Percentiles rank a stretch among this genome's conserved stretches.
Conservation (phyloP, 768 basidiomycete genomes). For the Rhizopogon vesiculosus region DNA sequence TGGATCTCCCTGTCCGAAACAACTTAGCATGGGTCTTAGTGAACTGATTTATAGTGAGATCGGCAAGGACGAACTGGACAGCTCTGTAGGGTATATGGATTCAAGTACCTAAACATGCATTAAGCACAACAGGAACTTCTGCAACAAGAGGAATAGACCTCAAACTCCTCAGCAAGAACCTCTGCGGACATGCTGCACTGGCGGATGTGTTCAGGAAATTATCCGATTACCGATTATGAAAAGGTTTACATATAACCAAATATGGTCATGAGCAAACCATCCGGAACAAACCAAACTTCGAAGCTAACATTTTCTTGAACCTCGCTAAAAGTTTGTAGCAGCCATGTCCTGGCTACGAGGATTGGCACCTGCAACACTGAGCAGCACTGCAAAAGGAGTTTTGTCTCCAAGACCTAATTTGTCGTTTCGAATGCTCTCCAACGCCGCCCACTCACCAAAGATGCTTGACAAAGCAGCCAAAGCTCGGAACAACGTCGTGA, state of each 20-base stretch:
- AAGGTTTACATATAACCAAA: background rate
- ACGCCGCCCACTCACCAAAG: background rate
- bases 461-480: background rate
- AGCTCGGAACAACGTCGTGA: background rate
- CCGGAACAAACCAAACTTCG: background rate
- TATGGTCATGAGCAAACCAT: background rate
- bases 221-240: constrained; percentile 8
- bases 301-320: background rate
- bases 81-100: constrained; percentile 93
- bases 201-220: background rate
- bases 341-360: constrained; percentile 1
- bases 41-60: constrained; percentile 23
- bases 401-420: background rate
- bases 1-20: constrained; percentile 75
- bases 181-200: constrained; percentile 53
- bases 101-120: constrained; percentile 70
- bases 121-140: constrained; percentile 6
- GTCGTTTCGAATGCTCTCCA: background rate
- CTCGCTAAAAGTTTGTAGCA: background rate
- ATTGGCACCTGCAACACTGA: background rate
- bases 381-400: background rate
- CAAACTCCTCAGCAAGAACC: constrained; percentile 82
- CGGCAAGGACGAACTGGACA: constrained; percentile 69
- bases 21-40: constrained; percentile 66
- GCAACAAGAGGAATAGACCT: constrained; percentile 45